Conservation (phyloP, 768 basidiomycete species). For the Terana coerulea region DNA sequence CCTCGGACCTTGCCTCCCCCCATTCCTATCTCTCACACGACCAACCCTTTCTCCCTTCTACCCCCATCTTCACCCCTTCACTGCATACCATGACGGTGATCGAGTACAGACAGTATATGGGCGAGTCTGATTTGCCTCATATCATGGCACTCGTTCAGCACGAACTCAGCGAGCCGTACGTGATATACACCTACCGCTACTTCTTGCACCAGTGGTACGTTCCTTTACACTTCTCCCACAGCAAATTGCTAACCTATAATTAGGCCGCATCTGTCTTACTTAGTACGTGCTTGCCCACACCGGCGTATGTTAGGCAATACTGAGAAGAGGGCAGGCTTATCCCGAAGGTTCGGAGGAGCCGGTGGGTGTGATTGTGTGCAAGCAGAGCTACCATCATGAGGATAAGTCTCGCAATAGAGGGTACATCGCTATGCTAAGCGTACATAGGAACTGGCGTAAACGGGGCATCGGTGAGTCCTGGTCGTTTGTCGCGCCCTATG, state of each 20-base stretch:
- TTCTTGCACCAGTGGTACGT: slow-evolving; percentile 94
- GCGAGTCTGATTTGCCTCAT: slow-evolving; percentile 74
- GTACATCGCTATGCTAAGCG: slow-evolving; percentile 98
- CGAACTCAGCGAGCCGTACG: slow-evolving; percentile 94
- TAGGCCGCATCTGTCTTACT: slow-evolving; percentile 88
- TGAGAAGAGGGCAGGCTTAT: slow-evolving; percentile 45
- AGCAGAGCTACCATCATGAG: slow-evolving; percentile 85
- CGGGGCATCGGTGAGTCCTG: slow-evolving; percentile 83
- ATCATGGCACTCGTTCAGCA: slow-evolving; percentile 87
- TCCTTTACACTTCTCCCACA: neutral
- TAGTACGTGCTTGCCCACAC: slow-evolving; percentile 41
- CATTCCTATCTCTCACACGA: neutral
- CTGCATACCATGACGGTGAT: slow-evolving; percentile 27
- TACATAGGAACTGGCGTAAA: slow-evolving; percentile 78
- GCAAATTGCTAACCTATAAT: slow-evolving; percentile 16
- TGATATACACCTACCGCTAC: slow-evolving; percentile 94
- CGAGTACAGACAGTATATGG: slow-evolving; percentile 67
- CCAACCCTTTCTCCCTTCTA: neutral
- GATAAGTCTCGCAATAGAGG: slow-evolving; percentile 65
- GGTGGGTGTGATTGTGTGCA: slow-evolving; percentile 94
- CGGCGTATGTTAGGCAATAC: slow-evolving; percentile 7
- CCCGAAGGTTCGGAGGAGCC: slow-evolving; percentile 51
- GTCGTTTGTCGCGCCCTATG: slow-evolving; percentile 19
- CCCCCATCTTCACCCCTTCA: neutral
- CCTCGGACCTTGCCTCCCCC: neutral